Evolutionary conservation across 805 yeast genomes (phyloP).

Genomic region (Nakazawaea laoshanensis): DNA sequence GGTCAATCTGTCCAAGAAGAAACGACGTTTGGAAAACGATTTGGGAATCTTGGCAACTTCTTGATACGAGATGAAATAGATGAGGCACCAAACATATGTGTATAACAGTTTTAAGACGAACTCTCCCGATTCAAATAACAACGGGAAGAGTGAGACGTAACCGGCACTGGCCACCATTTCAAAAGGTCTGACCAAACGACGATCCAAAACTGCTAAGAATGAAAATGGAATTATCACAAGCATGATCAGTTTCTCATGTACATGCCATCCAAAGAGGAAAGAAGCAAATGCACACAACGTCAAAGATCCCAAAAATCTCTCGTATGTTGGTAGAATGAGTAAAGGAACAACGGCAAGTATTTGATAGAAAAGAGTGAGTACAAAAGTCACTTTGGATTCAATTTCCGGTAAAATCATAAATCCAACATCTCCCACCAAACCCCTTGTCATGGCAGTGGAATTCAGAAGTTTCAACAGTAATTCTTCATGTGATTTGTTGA

Average conservation of each 20-base stretch:
- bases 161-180: slow-evolving; percentile 71
- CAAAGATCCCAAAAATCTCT: slow-evolving; percentile 74
- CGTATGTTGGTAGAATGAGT: slow-evolving; percentile 61
- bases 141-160: slow-evolving; percentile 81
- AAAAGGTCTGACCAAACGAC: slow-evolving; percentile 64
- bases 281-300: slow-evolving; percentile 89
- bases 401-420: slow-evolving; percentile 77
- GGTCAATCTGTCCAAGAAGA: slow-evolving; percentile 65
- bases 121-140: slow-evolving; percentile 73
- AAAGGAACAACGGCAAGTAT: slow-evolving; percentile 66
- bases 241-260: slow-evolving; percentile 95
- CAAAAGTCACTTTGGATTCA: slow-evolving; percentile 67
- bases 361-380: slow-evolving; percentile 81
- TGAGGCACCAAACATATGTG: slow-evolving; percentile 79
- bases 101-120: slow-evolving; percentile 68
- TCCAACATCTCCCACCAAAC: slow-evolving; percentile 85
- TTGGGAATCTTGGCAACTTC: slow-evolving; percentile 47
- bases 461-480: slow-evolving; percentile 1
- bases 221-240: slow-evolving; percentile 82
- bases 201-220: slow-evolving; percentile 63
- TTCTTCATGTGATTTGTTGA: slow-evolving; percentile 19
- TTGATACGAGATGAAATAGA: slow-evolving; percentile 63
- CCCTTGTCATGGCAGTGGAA: slow-evolving; percentile 46
- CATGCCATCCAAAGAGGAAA: slow-evolving; percentile 97
- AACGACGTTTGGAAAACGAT: slow-evolving; percentile 32